These are phyloP conservation scores for Moelleriella libera DNA, from an alignment of 2,329 filamentous ascomycete genomes.

Conservation along the genomic window DNA sequence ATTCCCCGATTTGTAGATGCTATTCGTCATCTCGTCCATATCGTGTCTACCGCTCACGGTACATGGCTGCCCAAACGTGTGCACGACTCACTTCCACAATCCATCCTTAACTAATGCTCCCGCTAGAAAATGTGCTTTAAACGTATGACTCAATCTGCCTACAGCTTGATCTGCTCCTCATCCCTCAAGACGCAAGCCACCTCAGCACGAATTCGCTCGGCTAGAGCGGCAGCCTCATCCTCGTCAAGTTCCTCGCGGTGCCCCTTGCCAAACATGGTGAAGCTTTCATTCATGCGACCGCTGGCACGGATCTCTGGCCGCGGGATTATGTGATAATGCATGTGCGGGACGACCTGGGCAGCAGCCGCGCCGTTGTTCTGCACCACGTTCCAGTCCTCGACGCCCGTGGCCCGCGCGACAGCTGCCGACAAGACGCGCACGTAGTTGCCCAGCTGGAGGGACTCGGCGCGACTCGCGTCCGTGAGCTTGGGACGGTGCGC, in stretches of 20 bases:
- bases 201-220: slow-evolving; percentile 35
- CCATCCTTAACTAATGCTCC: neutral
- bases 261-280: slow-evolving; percentile 73
- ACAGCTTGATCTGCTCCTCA: slow-evolving; percentile 16
- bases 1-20: too few species aligned
- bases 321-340: slow-evolving; percentile 91
- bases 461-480: slow-evolving; percentile 50
- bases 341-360: slow-evolving; percentile 83
- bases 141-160: neutral
- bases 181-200: slow-evolving; percentile 32
- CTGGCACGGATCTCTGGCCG: slow-evolving; percentile 52
- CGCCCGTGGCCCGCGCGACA: slow-evolving; percentile 52
- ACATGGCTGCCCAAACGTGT: too few species aligned
- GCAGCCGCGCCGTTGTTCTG: slow-evolving; percentile 89
- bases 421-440: slow-evolving; percentile 62
- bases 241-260: slow-evolving; percentile 62
- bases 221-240: slow-evolving; percentile 51
- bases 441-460: slow-evolving; percentile 50
- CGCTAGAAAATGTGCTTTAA: slow-evolving; percentile 13
- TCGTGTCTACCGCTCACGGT: too few species aligned
- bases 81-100: neutral
- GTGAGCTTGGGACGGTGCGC: slow-evolving; percentile 65
- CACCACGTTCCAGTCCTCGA: slow-evolving; percentile 86
- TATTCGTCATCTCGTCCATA: too few species aligned
- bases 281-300: slow-evolving; percentile 44